Conservation (phyloP, 768 basidiomycete genomes). For the Pulveroboletus sp. region DNA sequence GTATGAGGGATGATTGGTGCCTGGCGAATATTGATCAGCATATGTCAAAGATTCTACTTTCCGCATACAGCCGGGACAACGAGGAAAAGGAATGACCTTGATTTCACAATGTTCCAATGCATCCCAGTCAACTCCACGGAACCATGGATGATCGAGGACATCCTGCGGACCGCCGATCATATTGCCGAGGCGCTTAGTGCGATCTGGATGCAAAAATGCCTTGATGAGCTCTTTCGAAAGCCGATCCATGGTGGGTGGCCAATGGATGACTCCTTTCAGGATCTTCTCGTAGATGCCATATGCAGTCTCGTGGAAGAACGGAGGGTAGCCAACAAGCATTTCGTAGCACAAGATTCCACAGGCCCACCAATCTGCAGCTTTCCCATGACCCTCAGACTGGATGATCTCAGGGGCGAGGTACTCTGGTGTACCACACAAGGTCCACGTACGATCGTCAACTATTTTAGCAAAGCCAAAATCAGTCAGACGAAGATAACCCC, state of each 20-base stretch:
- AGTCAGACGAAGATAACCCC: constrained; percentile 90
- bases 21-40: constrained; percentile 38
- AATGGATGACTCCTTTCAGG: constrained; percentile 78
- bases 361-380: constrained; percentile 99
- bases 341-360: constrained; percentile 96
- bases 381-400: constrained; percentile 94
- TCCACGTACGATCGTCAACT: constrained; percentile 97
- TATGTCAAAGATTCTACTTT: too few species aligned
- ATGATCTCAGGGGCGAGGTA: constrained; percentile 99
- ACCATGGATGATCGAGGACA: constrained; percentile 91
- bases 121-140: constrained; percentile 91
- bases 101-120: constrained; percentile 84
- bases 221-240: constrained; percentile 86
- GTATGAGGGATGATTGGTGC: constrained; percentile 86
- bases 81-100: constrained; percentile 46
- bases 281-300: constrained; percentile 99
- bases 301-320: constrained; percentile 97
- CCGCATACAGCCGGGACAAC: neutral
- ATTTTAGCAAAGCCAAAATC: constrained; percentile 99
- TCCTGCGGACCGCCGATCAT: constrained; percentile 90
- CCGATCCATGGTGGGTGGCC: constrained; percentile 87
- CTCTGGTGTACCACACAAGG: constrained; percentile 92
- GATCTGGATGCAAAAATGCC: constrained; percentile 87
- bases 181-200: constrained; percentile 88
- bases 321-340: constrained; percentile 98